phyloP scores from a whole-genome alignment of 2,329 filamentous ascomycete species.

The Colletotrichum karsti region DNA sequence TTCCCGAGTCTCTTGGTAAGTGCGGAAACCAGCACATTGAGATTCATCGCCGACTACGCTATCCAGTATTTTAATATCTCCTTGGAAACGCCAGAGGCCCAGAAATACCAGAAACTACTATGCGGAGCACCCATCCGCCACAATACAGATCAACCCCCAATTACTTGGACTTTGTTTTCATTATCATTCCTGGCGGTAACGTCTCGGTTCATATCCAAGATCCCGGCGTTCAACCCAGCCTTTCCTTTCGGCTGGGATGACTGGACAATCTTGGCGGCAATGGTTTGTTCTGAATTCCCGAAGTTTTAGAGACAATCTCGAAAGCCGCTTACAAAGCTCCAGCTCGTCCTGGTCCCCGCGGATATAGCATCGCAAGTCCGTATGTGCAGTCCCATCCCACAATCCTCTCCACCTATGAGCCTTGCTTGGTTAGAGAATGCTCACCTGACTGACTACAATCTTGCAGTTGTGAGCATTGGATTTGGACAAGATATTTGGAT shows the following conservation, averaged over 20 bases:
- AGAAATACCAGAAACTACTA: slow-evolving; percentile 1
- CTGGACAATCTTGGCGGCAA: neutral
- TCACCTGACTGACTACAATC: too few species aligned
- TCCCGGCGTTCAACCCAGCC: neutral
- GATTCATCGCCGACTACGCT: neutral
- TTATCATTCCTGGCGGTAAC: neutral
- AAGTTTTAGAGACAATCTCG: neutral
- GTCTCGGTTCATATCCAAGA: neutral
- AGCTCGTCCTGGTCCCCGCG: neutral
- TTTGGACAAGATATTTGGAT: slow-evolving; percentile 7
- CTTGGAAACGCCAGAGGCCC: too few species aligned
- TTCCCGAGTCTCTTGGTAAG: slow-evolving; percentile 12
- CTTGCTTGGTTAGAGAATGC: too few species aligned
- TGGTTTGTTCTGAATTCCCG: neutral
- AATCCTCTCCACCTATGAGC: too few species aligned
- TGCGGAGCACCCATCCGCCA: neutral
- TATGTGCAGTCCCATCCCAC: too few species aligned
- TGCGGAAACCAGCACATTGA: neutral
- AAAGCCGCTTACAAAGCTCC: neutral
- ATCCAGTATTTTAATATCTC: too few species aligned
- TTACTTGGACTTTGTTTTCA: slow-evolving; percentile 6
- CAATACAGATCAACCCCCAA: neutral
- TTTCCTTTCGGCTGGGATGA: slow-evolving; percentile 11
- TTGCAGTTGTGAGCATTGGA: slow-evolving; percentile 1
- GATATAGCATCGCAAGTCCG: slow-evolving; percentile 1